A percentile compares a stretch with the other conserved stretches of the same genome.
phyloP scores from a whole-genome alignment of 495 filamentous ascomycete species.

The Penicillium verhagenii region DNA sequence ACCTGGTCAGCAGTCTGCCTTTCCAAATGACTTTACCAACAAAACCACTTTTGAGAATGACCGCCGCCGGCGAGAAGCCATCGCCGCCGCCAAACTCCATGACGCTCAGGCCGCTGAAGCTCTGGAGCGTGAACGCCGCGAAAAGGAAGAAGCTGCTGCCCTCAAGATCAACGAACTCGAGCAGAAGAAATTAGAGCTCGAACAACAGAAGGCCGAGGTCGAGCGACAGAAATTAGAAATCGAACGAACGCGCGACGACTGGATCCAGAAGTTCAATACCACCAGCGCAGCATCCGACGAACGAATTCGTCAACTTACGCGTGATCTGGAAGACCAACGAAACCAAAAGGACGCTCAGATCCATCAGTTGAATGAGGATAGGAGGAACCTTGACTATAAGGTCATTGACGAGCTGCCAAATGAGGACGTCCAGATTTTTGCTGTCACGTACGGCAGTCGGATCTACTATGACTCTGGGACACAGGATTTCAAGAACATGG shows the following conservation, averaged over 20 bases:
- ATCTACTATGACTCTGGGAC: not conserved
- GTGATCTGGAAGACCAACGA: not conserved
- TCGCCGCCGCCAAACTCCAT: not conserved
- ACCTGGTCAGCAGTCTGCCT: not conserved
- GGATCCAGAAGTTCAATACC: not conserved
- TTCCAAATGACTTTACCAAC: not conserved
- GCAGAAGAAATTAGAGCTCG: not conserved
- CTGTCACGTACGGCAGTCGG: not conserved
- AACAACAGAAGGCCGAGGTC: no score
- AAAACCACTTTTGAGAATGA: not conserved
- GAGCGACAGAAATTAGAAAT: not conserved
- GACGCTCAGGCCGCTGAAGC: not conserved
- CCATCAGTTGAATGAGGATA: not conserved
- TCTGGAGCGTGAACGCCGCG: not conserved
- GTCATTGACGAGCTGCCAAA: not conserved
- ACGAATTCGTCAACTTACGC: not conserved
- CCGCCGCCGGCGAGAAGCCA: not conserved
- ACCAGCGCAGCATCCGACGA: not conserved
- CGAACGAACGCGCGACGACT: not conserved
- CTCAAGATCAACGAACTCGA: not conserved
- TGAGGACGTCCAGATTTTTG: not conserved
- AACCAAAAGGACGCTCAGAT: not conserved
- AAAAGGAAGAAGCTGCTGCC: not conserved
- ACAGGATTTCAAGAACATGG: not conserved
- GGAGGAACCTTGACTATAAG: not conserved